Conservation (phyloP, 208 protist species). For the Wallacemonas collosoma region DNA sequence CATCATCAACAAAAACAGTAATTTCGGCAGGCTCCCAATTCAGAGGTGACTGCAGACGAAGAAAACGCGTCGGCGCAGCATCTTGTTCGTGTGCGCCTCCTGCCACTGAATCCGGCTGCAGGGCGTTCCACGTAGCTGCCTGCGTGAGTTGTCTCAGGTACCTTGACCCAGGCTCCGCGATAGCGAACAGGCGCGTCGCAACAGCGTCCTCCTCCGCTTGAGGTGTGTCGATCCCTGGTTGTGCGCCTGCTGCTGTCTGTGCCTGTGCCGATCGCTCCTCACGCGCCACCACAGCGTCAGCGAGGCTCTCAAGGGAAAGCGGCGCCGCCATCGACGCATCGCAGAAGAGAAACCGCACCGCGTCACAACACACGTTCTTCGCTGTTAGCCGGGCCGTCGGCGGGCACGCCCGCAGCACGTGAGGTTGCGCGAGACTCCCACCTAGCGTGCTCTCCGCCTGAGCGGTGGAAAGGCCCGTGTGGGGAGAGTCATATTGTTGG, state of each 20-base stretch:
- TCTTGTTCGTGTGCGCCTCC: no score
- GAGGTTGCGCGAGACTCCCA: no score
- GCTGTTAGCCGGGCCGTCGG: conserved; percentile 14
- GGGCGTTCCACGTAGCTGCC: neutral
- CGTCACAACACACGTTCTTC: conserved; percentile 22
- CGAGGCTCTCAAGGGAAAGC: neutral
- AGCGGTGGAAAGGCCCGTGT: neutral
- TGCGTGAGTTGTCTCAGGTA: neutral
- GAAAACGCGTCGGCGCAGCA: no score
- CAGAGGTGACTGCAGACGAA: neutral
- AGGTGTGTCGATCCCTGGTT: no score
- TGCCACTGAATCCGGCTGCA: neutral
- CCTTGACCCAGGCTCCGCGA: no score
- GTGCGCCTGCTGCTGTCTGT: no score
- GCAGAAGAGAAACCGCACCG: conserved; percentile 34
- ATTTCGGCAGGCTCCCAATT: neutral
- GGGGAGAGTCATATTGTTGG: conserved; percentile 36
- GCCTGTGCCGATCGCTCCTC: no score
- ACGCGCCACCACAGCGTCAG: neutral
- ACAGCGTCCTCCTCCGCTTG: no score
- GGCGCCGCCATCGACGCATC: neutral
- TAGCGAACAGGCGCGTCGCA: no score
- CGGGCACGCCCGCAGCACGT: neutral
- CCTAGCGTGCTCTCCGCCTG: neutral
- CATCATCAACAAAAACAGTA: neutral